phyloP scores from a whole-genome alignment of 371 early-diverging fungal genomes.

The Rhizopus sp. region DNA sequence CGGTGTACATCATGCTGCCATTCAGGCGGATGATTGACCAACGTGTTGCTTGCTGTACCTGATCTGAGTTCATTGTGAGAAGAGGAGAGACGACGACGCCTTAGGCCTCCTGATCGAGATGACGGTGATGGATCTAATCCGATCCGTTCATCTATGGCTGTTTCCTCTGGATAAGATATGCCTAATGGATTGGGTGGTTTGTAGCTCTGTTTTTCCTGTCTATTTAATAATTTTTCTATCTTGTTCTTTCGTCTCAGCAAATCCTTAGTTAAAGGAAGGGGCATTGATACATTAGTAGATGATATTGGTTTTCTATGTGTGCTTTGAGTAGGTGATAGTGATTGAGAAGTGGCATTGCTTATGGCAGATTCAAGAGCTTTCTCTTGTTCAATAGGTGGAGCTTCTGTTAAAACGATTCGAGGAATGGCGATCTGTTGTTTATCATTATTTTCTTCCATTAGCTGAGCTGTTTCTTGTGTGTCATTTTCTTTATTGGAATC shows the following conservation, averaged over 20 bases:
- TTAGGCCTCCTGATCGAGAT: slow-evolving; percentile 6
- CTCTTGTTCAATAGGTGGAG: slow-evolving; percentile 2
- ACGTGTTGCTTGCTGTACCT: neutral
- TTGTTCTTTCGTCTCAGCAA: slow-evolving; percentile 43
- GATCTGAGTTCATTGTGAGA: slow-evolving; percentile 22
- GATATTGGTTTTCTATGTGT: neutral
- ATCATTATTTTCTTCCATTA: neutral
- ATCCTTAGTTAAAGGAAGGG: slow-evolving; percentile 51
- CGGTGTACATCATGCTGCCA: slow-evolving; percentile 24
- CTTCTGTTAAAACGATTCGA: slow-evolving; percentile 42
- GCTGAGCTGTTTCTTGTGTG: neutral
- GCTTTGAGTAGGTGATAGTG: slow-evolving; percentile 14
- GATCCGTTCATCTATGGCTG: slow-evolving; percentile 34
- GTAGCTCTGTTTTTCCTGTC: slow-evolving; percentile 17
- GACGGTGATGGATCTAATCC: slow-evolving; percentile 34
- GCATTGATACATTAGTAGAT: slow-evolving; percentile 4
- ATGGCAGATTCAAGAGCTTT: neutral
- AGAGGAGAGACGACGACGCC: slow-evolving; percentile 13
- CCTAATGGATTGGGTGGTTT: slow-evolving; percentile 1
- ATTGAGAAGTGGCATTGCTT: neutral
- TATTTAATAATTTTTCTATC: slow-evolving; percentile 32
- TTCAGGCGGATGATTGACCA: slow-evolving; percentile 6
- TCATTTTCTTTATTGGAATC: neutral
- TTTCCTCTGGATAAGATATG: slow-evolving; percentile 1
- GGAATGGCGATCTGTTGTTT: slow-evolving; percentile 25